Evolutionary conservation across 768 basidiomycete genomes (phyloP).

Genomic region (Holtermannia corniformis): DNA sequence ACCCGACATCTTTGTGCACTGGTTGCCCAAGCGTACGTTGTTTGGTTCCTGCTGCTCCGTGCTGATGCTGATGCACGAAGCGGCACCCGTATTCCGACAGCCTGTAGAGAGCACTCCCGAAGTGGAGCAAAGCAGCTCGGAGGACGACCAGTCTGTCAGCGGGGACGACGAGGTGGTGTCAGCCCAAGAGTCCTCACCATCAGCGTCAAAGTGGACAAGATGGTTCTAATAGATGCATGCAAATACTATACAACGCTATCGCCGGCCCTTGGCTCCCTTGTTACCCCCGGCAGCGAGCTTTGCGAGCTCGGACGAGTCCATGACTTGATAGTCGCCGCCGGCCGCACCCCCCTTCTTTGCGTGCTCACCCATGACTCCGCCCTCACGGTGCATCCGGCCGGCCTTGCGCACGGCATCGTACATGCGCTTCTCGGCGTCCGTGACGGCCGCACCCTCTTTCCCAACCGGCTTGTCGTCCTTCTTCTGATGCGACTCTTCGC

Average conservation of each 20-base stretch:
- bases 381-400: slow-evolving; percentile 69
- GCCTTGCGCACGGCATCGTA: slow-evolving; percentile 70
- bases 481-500: slow-evolving; percentile 39
- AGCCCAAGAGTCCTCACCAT: not conserved
- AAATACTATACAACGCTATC: not conserved
- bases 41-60: too few species aligned
- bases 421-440: slow-evolving; percentile 74
- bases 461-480: slow-evolving; percentile 41
- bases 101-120: not conserved
- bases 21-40: not conserved
- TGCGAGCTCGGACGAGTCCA: slow-evolving; percentile 32
- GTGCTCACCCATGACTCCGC: slow-evolving; percentile 47
- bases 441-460: slow-evolving; percentile 30
- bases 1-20: not conserved
- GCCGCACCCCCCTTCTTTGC: slow-evolving; percentile 9
- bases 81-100: too few species aligned
- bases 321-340: slow-evolving; percentile 40
- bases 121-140: not conserved
- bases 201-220: not conserved
- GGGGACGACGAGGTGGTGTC: not conserved
- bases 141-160: not conserved
- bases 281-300: slow-evolving; percentile 26
- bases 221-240: not conserved
- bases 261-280: not conserved
- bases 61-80: too few species aligned